Conservation (phyloP, 1,139 yeast genomes). For the Suhomyces bribrorum region DNA sequence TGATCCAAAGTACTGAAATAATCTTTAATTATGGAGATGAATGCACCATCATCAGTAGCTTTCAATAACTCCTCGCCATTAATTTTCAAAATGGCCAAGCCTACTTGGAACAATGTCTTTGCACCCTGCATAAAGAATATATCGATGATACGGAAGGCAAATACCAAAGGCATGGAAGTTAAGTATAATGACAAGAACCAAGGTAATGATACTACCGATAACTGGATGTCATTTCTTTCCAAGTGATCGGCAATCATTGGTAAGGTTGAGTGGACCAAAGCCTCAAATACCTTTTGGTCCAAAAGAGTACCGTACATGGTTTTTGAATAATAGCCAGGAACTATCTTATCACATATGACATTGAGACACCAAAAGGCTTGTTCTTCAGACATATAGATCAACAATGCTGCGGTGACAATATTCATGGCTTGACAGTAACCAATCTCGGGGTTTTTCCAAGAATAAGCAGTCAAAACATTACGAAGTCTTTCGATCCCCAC, state of each 20-base stretch:
- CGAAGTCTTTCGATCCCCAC: conserved; percentile 86
- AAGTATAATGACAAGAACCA: conserved; percentile 93
- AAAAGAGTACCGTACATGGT: conserved; percentile 97
- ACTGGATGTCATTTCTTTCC: conserved; percentile 75
- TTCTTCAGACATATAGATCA: conserved; percentile 94
- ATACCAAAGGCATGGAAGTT: conserved; percentile 92
- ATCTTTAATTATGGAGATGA: conserved; percentile 79
- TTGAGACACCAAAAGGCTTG: conserved; percentile 95
- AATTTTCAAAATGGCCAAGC: conserved; percentile 80
- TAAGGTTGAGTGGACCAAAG: conserved; percentile 84
- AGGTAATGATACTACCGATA: conserved; percentile 92
- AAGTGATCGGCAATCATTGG: conserved; percentile 89
- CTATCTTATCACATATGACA: conserved; percentile 77
- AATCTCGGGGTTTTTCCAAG: conserved; percentile 96
- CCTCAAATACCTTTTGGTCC: conserved; percentile 92
- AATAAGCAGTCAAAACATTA: conserved; percentile 86
- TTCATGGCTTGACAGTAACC: conserved; percentile 99
- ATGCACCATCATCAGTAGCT: conserved; percentile 90
- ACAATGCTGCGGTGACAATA: conserved; percentile 89
- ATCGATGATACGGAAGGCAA: conserved; percentile 89
- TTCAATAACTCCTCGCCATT: conserved; percentile 81
- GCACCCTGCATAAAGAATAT: conserved; percentile 91
- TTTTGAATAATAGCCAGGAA: conserved; percentile 95
- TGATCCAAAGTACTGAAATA: conserved; percentile 80
- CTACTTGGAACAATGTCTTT: conserved; percentile 86